These are phyloP conservation scores for Rhodamnia rubescens DNA, from an alignment of 345 rosid species.

Conservation along the genomic window DNA sequence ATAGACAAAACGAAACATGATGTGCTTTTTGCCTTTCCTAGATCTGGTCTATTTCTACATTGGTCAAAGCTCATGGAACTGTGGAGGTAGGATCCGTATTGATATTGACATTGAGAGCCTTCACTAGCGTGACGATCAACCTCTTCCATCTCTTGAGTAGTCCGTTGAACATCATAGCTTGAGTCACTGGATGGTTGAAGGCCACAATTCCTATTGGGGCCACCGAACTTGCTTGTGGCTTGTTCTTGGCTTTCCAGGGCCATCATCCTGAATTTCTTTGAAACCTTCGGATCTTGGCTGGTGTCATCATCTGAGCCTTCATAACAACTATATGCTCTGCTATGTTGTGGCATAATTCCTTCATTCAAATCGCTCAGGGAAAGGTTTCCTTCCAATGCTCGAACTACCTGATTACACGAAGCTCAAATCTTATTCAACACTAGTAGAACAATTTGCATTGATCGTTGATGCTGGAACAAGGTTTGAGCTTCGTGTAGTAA, in stretches of 20 bases:
- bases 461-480: no score
- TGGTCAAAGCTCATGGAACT: no score
- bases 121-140: not conserved
- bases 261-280: slow-evolving; percentile 52
- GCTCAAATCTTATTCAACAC: no score
- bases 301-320: slow-evolving; percentile 42
- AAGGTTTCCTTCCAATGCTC: slow-evolving; percentile 68
- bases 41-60: not conserved
- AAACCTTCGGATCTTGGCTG: slow-evolving; percentile 35
- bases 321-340: slow-evolving; percentile 22
- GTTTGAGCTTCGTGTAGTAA: no score
- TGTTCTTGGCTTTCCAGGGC: slow-evolving; percentile 53
- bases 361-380: slow-evolving; percentile 50
- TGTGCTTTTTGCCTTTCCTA: not conserved
- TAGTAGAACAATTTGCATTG: no score
- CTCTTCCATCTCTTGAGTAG: slow-evolving; percentile 37
- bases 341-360: slow-evolving; percentile 39
- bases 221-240: slow-evolving; percentile 11
- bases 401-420: slow-evolving; percentile 41
- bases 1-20: not conserved
- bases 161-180: slow-evolving; percentile 44
- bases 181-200: slow-evolving; percentile 36
- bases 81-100: no score
- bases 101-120: not conserved
- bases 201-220: slow-evolving; percentile 12